Evolutionary conservation across 1,284 basidiomycete genomes (phyloP).

Genomic region (Coriolopsis trogii): DNA sequence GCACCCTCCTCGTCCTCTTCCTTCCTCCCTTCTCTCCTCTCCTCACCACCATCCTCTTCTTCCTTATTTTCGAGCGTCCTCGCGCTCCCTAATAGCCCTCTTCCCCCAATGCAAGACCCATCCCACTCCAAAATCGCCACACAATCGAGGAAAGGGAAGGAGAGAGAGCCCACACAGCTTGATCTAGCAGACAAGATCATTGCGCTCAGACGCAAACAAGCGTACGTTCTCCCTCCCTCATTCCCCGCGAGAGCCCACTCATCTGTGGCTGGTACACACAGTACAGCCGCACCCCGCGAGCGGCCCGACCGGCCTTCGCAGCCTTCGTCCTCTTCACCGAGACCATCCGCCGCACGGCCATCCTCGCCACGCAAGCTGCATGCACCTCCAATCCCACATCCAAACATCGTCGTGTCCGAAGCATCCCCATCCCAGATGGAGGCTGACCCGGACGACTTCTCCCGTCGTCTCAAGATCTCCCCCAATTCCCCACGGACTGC

Average conservation of each 20-base stretch:
- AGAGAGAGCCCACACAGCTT: conserved; percentile 42
- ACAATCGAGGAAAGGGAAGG: conserved; percentile 37
- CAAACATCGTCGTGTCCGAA: conserved; percentile 38
- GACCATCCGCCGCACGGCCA: conserved; percentile 29
- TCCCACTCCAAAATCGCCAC: conserved; percentile 20
- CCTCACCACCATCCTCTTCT: conserved; percentile 14
- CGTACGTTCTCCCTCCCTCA: conserved; percentile 44
- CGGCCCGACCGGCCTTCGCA: conserved; percentile 46
- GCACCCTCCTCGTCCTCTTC: conserved; percentile 24
- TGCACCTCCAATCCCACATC: conserved; percentile 34
- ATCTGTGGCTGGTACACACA: conserved; percentile 29
- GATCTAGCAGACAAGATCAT: conserved; percentile 71
- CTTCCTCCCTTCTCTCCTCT: conserved; percentile 18
- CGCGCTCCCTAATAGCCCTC: conserved; percentile 8
- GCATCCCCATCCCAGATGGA: conserved; percentile 44
- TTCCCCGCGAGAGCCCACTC: conserved; percentile 1
- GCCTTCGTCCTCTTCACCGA: conserved; percentile 33
- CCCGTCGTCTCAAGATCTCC: conserved; percentile 67
- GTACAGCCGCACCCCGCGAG: conserved; percentile 49
- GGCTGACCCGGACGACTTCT: conserved; percentile 65
- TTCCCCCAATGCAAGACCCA: conserved; percentile 27
- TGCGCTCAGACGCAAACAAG: conserved; percentile 65
- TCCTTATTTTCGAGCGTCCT: conserved; percentile 13
- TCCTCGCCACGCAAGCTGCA: conserved; percentile 33
- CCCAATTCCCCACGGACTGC: conserved; percentile 41